Conservation (phyloP, 805 yeast genomes). For the Spathaspora girioi region DNA sequence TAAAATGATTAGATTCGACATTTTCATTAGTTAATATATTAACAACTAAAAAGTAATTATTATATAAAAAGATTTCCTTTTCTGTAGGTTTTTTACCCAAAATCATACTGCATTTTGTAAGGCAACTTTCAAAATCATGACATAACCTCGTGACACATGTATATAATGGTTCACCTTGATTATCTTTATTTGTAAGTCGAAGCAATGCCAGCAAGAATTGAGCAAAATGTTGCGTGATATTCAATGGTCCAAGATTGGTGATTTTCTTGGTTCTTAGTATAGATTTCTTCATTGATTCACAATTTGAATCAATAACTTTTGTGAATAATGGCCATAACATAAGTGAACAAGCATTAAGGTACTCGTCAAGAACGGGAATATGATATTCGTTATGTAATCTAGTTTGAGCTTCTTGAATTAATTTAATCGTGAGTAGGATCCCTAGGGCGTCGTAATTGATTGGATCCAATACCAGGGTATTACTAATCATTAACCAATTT, state of each 20-base stretch:
- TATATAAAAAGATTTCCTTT: constrained; percentile 69
- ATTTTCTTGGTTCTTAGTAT: constrained; percentile 26
- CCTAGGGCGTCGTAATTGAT: constrained; percentile 67
- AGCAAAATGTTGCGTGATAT: constrained; percentile 76
- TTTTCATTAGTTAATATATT: constrained; percentile 48
- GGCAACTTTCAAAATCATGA: constrained; percentile 72
- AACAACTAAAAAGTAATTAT: constrained; percentile 62
- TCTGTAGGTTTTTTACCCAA: constrained; percentile 38
- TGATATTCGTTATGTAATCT: constrained; percentile 62
- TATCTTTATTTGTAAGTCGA: constrained; percentile 39
- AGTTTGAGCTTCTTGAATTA: constrained; percentile 61
- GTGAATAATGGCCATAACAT: constrained; percentile 87
- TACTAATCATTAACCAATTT: constrained; percentile 31
- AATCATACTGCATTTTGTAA: constrained; percentile 63
- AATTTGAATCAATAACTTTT: constrained; percentile 68
- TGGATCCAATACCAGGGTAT: constrained; percentile 28
- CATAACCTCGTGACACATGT: constrained; percentile 66
- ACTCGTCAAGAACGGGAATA: constrained; percentile 69
- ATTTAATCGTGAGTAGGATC: constrained; percentile 66
- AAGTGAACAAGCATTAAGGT: constrained; percentile 61
- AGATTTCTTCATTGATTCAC: constrained; percentile 63
- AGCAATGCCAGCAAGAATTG: constrained; percentile 68
- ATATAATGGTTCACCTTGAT: constrained; percentile 65
- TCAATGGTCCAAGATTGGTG: constrained; percentile 40
- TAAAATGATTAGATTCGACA: constrained; percentile 16